Percentiles rank a stretch among this genome's conserved stretches.
Conservation (phyloP, 495 filamentous ascomycete genomes). For the Podospora appendiculata region DNA sequence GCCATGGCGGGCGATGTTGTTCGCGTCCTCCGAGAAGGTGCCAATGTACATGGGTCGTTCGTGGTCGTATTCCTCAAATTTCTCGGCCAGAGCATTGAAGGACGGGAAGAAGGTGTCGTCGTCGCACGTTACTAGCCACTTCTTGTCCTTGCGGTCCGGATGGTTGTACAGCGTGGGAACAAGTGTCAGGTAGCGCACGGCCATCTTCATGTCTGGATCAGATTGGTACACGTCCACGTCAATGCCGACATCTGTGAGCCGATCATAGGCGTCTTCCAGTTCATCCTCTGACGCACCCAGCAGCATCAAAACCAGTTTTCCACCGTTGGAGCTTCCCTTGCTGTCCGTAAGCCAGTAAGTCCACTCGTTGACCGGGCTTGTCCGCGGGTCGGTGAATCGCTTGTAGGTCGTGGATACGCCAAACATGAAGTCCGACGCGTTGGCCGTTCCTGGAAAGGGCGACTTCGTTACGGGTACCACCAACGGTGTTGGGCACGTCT, state of each 20-base stretch:
- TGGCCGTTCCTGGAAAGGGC: slow-evolving; percentile 35
- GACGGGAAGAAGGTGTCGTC: slow-evolving; percentile 72
- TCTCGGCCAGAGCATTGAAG: slow-evolving; percentile 46
- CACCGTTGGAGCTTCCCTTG: slow-evolving; percentile 27
- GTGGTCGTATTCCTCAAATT: slow-evolving; percentile 40
- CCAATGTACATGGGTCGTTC: slow-evolving; percentile 51
- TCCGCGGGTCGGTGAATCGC: slow-evolving; percentile 47
- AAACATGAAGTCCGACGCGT: slow-evolving; percentile 44
- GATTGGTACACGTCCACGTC: slow-evolving; percentile 55
- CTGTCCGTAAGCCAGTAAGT: slow-evolving; percentile 50
- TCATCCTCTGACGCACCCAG: slow-evolving; percentile 34
- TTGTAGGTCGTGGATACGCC: slow-evolving; percentile 53
- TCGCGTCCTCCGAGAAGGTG: slow-evolving; percentile 56
- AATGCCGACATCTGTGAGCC: slow-evolving; percentile 45
- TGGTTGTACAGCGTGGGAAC: slow-evolving; percentile 47
- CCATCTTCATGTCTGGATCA: slow-evolving; percentile 47
- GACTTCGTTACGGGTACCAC: slow-evolving; percentile 39
- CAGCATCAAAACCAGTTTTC: slow-evolving; percentile 37
- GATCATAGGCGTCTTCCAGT: slow-evolving; percentile 29
- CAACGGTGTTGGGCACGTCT: slow-evolving; percentile 38
- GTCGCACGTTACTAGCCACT: slow-evolving; percentile 60
- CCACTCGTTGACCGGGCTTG: slow-evolving; percentile 43
- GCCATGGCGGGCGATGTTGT: slow-evolving; percentile 51
- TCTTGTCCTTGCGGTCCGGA: slow-evolving; percentile 43
- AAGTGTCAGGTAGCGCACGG: slow-evolving; percentile 44